Base-by-base conservation (phyloP, 2,329 filamentous ascomycete genomes). In the Zymoseptoria pseudotritici region DNA sequence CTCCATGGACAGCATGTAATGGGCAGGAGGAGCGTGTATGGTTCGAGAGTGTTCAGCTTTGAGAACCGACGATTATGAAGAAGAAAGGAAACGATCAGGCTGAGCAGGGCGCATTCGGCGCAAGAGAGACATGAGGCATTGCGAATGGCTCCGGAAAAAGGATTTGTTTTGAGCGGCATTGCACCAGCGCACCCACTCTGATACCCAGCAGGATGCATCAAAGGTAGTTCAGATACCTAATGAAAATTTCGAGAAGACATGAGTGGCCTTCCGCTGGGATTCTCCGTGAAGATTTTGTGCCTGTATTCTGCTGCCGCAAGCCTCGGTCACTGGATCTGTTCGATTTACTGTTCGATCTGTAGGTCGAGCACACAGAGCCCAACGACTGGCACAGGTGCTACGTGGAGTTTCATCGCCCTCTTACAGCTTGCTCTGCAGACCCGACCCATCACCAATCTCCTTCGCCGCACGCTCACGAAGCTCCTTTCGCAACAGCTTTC, bases 401-500 rank as follows among this genome's bases (percentile, higher is more conserved):
- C 26, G 26, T 29, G 26, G 8, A 9, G 26, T 29, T 29, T 9
- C 26, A 29, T 29, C 7, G 8, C 8, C 36, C 36, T 5, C 36
- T 55, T 66, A 71, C 46, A 71, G 53, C 60, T 64, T 67, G 53
- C 65, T 69, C 52, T 63, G 62, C 56, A 53, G 63, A 6, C 54
- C 57, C 22, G 53, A 61, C 29, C 60, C 59, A 52, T 71, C 71
- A 8, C 69, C 68, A 2, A 82, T 79, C 69, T 86, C 83, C 60
- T 75, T 73, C 57, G 78, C 76, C 19, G 84, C 86, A 65, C 78
- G 75, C 2, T 87, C 84, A 59, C 83, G 78, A 55, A 89, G 72
- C 2, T 78, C 63, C 67, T 83, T 86, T 54, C 86, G 77, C 59
- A 88, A 69, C 58, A 89, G 87, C 75, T 89, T 89, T 10, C 36